Evolutionary conservation across 306 rosid genomes (phyloP), one percentile per base, ranked within the genome.

Genomic region (Lathyrus aphaca): DNA sequence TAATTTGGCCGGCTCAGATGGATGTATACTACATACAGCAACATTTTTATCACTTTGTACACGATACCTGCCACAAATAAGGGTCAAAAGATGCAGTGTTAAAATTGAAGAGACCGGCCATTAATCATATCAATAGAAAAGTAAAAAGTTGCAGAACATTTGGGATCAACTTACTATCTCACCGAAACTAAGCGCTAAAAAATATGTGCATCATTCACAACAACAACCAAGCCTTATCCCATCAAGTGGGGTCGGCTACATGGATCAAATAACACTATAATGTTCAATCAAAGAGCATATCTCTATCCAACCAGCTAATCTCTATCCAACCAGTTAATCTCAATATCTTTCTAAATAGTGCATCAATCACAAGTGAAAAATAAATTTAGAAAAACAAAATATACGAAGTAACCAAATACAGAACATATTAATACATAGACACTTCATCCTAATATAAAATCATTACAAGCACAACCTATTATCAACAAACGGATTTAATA

Each of bases 21-120:
- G 97, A 83, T 95, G 99, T 64, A 91, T 78, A 71, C 97, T 91
- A 84, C 99, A 95, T 68, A 91, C 74, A 67, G 97, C 84, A 80
- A 89, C 87, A 68, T 87, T 87, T 78, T 39, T 89, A 82, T 95
- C 97, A 86, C 92, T 95, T 62, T 89, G 96, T 71, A 95, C 84
- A 45, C 96, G 95, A 76, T 88, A 95, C 99, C 99, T 95, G 86
- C 75, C 82, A 82, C 73, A 18, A 51, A 37, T 30, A n/a, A 70
- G 19, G 50, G 53, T 37, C 69, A 77, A 43, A 46, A 21, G 65
- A 67, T 32, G 59, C 16, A 29, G 57, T 62, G 60, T 65, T 73
- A 64, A 60, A 49, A 18, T 57, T 12, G 25, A 43, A 15, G 49
- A 23, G 8, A 59, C 19, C 12, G 19, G 25, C 18, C 60, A 58